phyloP scores from a whole-genome alignment of 2,329 filamentous ascomycete species.

The Colletotrichum orchidophilum region DNA sequence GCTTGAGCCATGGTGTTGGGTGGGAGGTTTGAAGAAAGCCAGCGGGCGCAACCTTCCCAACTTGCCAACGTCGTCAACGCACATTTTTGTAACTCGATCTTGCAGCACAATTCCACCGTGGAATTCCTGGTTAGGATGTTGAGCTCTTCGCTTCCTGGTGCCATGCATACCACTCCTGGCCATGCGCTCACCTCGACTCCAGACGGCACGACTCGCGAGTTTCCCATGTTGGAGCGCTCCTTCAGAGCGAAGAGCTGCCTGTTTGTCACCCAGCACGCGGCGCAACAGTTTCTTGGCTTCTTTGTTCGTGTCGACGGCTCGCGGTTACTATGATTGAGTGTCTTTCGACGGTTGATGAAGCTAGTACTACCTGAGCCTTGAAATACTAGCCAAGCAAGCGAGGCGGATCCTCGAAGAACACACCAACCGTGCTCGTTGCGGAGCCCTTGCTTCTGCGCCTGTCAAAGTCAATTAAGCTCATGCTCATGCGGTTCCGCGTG shows the following conservation, averaged over 20 bases:
- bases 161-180: background rate
- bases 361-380: background rate
- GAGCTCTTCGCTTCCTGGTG: background rate
- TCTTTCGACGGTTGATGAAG: background rate
- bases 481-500: background rate
- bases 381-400: background rate
- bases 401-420: background rate
- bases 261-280: background rate
- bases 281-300: conserved; percentile 10
- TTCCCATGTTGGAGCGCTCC: background rate
- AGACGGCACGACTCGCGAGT: background rate
- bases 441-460: background rate
- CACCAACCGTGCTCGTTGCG: background rate
- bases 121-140: too few relatives aligned
- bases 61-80: background rate
- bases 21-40: background rate
- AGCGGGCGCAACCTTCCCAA: background rate
- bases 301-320: conserved; percentile 13
- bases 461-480: background rate
- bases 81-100: background rate
- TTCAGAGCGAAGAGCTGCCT: background rate
- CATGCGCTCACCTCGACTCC: background rate
- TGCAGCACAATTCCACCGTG: background rate
- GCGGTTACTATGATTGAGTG: background rate
- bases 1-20: background rate